phyloP scores from a whole-genome alignment of 2,329 filamentous ascomycete species.

The Xylaria sp. region DNA sequence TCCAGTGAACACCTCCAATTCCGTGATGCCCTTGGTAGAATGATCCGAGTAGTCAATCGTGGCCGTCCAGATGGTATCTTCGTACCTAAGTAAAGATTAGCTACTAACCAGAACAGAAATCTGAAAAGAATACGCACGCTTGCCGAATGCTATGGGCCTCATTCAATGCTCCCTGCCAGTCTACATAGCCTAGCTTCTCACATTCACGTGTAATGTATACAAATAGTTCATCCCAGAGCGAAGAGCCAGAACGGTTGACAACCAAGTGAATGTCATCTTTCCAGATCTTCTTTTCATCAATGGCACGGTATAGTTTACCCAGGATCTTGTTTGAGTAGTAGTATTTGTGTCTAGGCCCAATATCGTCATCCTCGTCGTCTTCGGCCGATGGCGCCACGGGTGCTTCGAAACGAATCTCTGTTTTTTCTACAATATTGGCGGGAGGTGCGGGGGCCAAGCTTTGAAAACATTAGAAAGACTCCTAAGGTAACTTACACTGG shows the following conservation, averaged over 20 bases:
- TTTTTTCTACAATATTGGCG: slow-evolving; percentile 51
- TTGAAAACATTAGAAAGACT: neutral
- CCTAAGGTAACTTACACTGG: neutral
- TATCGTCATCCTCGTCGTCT: slow-evolving; percentile 55
- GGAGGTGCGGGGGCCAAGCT: slow-evolving; percentile 55
- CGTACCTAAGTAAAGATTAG: slow-evolving; percentile 48
- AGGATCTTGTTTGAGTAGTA: slow-evolving; percentile 73
- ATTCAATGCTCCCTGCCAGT: slow-evolving; percentile 43
- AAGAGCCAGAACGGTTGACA: slow-evolving; percentile 36
- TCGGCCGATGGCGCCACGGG: slow-evolving; percentile 40
- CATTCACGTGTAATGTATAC: slow-evolving; percentile 38
- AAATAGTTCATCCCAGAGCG: slow-evolving; percentile 53
- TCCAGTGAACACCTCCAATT: slow-evolving; percentile 62
- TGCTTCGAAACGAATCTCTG: slow-evolving; percentile 48
- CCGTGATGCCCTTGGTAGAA: slow-evolving; percentile 49
- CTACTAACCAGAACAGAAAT: neutral
- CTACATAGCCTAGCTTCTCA: slow-evolving; percentile 37
- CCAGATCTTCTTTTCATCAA: slow-evolving; percentile 75
- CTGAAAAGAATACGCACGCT: slow-evolving; percentile 46
- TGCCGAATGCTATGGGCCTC: slow-evolving; percentile 53
- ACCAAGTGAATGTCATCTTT: slow-evolving; percentile 50
- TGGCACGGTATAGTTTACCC: slow-evolving; percentile 71
- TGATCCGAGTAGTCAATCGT: slow-evolving; percentile 54
- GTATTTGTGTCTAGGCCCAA: slow-evolving; percentile 55
- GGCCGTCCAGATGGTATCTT: slow-evolving; percentile 48